These are phyloP conservation scores for Kwoniella pini DNA, from an alignment of 768 basidiomycete genomes.

Conservation along the genomic window DNA sequence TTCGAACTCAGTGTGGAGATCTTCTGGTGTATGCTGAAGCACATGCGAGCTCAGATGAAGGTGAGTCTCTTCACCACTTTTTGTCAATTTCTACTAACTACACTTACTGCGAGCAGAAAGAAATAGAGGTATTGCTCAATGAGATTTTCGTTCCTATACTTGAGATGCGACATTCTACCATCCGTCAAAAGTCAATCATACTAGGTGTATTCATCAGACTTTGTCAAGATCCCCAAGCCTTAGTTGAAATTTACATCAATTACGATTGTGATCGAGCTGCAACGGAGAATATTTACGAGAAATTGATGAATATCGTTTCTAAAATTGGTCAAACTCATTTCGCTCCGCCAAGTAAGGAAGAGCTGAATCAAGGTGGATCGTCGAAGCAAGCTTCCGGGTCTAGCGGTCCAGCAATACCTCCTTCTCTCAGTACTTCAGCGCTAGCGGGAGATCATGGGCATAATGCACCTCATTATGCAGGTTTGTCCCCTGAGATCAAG, in stretches of 20 bases:
- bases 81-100: not conserved
- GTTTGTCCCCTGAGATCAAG: slow-evolving; percentile 70
- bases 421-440: slow-evolving; percentile 65
- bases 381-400: slow-evolving; percentile 54
- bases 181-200: slow-evolving; percentile 92
- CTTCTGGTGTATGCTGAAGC: slow-evolving; percentile 92
- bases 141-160: slow-evolving; percentile 98
- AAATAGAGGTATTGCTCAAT: slow-evolving; percentile 96
- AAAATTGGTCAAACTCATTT: slow-evolving; percentile 73
- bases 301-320: slow-evolving; percentile 94
- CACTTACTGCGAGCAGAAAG: slow-evolving; percentile 67
- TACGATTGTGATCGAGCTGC: slow-evolving; percentile 98
- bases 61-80: slow-evolving; percentile 56
- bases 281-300: slow-evolving; percentile 95
- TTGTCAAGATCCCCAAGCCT: slow-evolving; percentile 93
- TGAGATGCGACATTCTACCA: slow-evolving; percentile 94
- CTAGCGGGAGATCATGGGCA: slow-evolving; percentile 56
- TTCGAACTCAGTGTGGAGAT: slow-evolving; percentile 98
- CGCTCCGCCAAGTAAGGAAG: slow-evolving; percentile 51
- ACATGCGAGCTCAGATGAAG: slow-evolving; percentile 94
- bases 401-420: slow-evolving; percentile 59
- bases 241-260: slow-evolving; percentile 98
- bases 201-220: slow-evolving; percentile 79
- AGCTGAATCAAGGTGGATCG: slow-evolving; percentile 36
- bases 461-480: slow-evolving; percentile 62